These are phyloP conservation scores for Calonectria multiphialidica DNA, from an alignment of 2,329 filamentous ascomycete genomes.

Conservation along the genomic window DNA sequence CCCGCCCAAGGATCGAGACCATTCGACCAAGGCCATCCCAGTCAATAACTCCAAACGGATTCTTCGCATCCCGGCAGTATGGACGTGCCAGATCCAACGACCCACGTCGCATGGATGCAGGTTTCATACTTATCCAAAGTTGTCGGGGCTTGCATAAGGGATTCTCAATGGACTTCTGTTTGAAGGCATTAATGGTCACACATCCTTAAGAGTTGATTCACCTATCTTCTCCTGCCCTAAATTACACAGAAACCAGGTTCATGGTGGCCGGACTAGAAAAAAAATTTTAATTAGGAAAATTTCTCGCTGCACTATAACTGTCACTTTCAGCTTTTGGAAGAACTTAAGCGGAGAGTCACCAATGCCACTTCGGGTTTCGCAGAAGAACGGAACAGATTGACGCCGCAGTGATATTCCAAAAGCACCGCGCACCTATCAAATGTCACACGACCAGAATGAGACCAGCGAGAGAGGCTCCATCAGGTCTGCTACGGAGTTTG, in stretches of 20 bases:
- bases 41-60: constrained; percentile 28
- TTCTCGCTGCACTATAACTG: not conserved
- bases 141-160: constrained; percentile 23
- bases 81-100: constrained; percentile 40
- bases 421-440: not conserved
- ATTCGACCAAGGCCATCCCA: constrained; percentile 35
- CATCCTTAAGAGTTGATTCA: not conserved
- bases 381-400: not conserved
- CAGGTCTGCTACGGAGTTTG: not conserved
- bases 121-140: constrained; percentile 34
- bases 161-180: constrained; percentile 27
- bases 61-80: constrained; percentile 42
- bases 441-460: constrained; percentile 32
- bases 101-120: constrained; percentile 32
- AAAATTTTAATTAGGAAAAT: too few species aligned
- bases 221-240: constrained; percentile 1
- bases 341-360: not conserved
- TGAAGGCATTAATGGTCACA: constrained; percentile 5
- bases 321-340: not conserved
- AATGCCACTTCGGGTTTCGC: not conserved
- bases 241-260: constrained; percentile 22
- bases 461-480: constrained; percentile 6
- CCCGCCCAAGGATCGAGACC: constrained; percentile 42
- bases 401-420: not conserved
- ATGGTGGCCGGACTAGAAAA: not conserved